Conservation (phyloP, 108 stramenopile species). For the Tribonema minus region DNA sequence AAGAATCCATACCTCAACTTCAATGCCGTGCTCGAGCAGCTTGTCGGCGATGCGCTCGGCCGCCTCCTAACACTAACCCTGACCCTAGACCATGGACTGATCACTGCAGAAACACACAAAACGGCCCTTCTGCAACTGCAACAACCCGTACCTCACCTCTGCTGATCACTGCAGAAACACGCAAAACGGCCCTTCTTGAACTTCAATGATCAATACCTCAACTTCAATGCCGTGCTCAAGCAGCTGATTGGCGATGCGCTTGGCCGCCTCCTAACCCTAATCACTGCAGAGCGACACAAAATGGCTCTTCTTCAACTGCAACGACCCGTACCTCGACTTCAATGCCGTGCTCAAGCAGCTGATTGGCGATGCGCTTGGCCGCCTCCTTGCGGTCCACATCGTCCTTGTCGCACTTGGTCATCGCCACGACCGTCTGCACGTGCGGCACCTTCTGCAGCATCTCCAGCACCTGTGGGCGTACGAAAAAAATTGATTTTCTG, state of each 20-base stretch:
- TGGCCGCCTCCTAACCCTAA: slow-evolving; percentile 66
- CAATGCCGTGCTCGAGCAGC: slow-evolving; percentile 76
- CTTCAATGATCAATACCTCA: slow-evolving; percentile 68
- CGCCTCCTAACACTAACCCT: slow-evolving; percentile 71
- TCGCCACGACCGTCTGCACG: slow-evolving; percentile 76
- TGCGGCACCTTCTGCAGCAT: slow-evolving; percentile 21
- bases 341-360: slow-evolving; percentile 80
- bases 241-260: slow-evolving; percentile 63
- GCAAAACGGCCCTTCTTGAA: too few species aligned
- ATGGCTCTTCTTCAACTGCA: too few species aligned
- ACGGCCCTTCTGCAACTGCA: too few species aligned
- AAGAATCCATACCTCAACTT: slow-evolving; percentile 69
- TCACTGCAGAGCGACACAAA: too few species aligned
- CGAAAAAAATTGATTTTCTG: too few species aligned
- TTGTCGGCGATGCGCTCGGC: slow-evolving; percentile 58
- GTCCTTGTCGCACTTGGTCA: slow-evolving; percentile 75
- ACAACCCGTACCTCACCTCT: too few species aligned
- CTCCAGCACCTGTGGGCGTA: slow-evolving; percentile 21
- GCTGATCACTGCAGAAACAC: too few species aligned
- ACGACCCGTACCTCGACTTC: slow-evolving; percentile 65
- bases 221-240: slow-evolving; percentile 76
- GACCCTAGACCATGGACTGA: slow-evolving; percentile 65
- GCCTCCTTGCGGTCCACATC: slow-evolving; percentile 75
- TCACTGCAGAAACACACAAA: too few species aligned
- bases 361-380: slow-evolving; percentile 52